phyloP scores from a whole-genome alignment of 768 basidiomycete genomes.

The Russula lepida region DNA sequence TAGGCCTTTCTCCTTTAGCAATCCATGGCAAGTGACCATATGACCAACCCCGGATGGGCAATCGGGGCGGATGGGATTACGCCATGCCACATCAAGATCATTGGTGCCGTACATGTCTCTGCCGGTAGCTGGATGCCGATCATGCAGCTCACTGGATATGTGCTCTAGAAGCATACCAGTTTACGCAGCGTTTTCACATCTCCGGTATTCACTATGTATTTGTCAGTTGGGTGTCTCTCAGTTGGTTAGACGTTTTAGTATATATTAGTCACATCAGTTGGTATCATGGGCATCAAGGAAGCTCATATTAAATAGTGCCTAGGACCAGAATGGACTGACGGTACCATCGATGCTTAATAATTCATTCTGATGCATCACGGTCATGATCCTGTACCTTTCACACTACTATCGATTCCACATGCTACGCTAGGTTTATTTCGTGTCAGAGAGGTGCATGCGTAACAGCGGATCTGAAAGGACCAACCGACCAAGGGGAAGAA shows the following conservation, averaged over 20 bases:
- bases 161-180: neutral
- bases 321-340: neutral
- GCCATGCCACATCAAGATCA: constrained; percentile 1
- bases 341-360: neutral
- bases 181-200: neutral
- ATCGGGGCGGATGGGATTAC: constrained; percentile 1
- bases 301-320: neutral
- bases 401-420: neutral
- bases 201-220: neutral
- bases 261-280: neutral
- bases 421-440: neutral
- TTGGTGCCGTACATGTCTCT: constrained; percentile 8
- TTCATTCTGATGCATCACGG: neutral
- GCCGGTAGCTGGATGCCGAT: constrained; percentile 11
- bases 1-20: neutral
- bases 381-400: too few relatives aligned
- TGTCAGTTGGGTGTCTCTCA: neutral
- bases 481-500: neutral
- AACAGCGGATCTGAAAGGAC: neutral
- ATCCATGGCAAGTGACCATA: neutral
- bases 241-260: neutral
- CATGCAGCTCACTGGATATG: constrained; percentile 4
- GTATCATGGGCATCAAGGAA: neutral
- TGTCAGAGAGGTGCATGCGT: neutral
- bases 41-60: neutral